Base-by-base conservation (phyloP, 2,329 filamentous ascomycete species). In the Aspergillus novoparasiticus region DNA sequence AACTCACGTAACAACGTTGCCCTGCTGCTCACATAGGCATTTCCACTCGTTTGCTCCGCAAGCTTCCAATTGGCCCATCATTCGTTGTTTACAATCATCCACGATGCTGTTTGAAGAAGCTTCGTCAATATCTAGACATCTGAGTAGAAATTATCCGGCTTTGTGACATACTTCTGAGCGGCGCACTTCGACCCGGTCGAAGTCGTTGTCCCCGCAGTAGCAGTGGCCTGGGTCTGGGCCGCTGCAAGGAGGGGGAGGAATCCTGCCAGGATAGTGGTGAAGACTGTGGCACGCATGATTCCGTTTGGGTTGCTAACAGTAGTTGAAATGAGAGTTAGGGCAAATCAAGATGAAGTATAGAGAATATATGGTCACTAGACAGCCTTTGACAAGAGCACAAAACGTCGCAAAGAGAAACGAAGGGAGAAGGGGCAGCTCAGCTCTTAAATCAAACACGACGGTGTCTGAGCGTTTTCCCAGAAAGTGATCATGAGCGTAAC, bases 11-110 rank as follows among this genome's bases (percentile, higher is more conserved):
- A 85, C 68, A 41, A 86, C 78, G 59, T 84, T 81, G 43, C 73
- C 82, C 74, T 84, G 85, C 68, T 85, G 81, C 57, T 81, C 78
- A 76, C 87, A 90, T 34, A 88, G 79, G 76, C 87, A 89, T 69
- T 79, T 75, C 77, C 80, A 86, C 75, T 86, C 83, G 66, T 82
- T 83, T 46, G 69, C 60, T 36, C 65, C 68, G 75, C 85, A 86
- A 53, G 68, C 69, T 21, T 78, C 66, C 70, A 85, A 75, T 61
- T 80, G 78, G 10, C 74, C 70, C 65, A 80, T 67, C 69, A 79
- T 78, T 62, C 77, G 75, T 8, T 66, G 61, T 34, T 83, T 71
- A 71, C 84, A 86, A 66, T 79, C 78, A 64, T 83, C 77, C 72
- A 86, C 78, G 71, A 86, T 85, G 74, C 83, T 85, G 64, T 54